phyloP scores from a whole-genome alignment of 257 asterid species.

The Fraxinus americana region DNA sequence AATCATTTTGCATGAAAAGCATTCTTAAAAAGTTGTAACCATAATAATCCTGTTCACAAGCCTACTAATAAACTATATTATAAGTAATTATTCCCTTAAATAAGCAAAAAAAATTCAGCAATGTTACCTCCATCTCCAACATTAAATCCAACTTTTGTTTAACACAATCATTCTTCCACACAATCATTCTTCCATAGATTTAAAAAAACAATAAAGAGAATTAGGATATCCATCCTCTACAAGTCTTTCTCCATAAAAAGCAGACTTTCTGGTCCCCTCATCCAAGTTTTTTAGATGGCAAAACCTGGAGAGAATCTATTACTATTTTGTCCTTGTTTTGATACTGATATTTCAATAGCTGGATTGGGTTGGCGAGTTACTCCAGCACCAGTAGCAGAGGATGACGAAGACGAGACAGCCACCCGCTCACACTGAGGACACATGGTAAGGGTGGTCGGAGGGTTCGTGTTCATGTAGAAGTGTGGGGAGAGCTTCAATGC shows the following conservation, averaged over 20 bases:
- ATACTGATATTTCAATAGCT: conserved; percentile 17
- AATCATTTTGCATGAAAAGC: not conserved
- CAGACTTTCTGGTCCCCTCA: conserved; percentile 14
- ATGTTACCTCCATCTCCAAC: conserved; percentile 39
- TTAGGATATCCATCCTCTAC: conserved; percentile 30
- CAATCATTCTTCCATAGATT: conserved; percentile 23
- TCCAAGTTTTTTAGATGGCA: conserved; percentile 1
- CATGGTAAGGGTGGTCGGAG: conserved; percentile 96
- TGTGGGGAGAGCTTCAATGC: conserved; percentile 86
- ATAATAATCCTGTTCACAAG: not conserved
- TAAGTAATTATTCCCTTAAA: not conserved
- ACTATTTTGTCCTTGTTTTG: conserved; percentile 14
- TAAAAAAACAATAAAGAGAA: not conserved
- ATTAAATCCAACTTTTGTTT: conserved; percentile 28
- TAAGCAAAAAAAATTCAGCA: not conserved
- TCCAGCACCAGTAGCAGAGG: conserved; percentile 25
- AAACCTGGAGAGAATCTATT: not conserved
- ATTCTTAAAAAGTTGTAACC: not conserved
- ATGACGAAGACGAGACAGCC: conserved; percentile 45
- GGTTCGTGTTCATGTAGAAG: conserved; percentile 87
- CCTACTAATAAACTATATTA: not conserved
- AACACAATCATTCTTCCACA: conserved; percentile 28
- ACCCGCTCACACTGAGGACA: conserved; percentile 97
- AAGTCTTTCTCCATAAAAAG: conserved; percentile 24
- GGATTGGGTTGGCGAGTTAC: conserved; percentile 26